A percentile compares a stretch with the other conserved stretches of the same genome.
These are phyloP conservation scores for Schizophyllum commune DNA, from an alignment of 1,284 basidiomycete species.

Conservation along the genomic window DNA sequence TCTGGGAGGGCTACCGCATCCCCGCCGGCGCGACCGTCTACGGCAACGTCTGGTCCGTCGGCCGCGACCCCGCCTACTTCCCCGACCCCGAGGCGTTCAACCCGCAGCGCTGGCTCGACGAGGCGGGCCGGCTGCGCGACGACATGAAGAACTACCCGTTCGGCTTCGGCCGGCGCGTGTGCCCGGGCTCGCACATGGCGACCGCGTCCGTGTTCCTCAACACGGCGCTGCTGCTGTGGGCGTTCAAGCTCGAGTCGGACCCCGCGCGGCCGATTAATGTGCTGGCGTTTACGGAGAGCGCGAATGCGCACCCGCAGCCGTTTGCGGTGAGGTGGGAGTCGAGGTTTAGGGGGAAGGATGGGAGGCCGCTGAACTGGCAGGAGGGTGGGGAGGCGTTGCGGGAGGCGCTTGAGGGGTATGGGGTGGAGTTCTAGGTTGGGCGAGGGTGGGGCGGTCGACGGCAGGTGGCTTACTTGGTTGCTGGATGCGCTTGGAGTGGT, in stretches of 20 bases:
- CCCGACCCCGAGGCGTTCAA: constrained; percentile 52
- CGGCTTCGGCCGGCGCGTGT: constrained; percentile 54
- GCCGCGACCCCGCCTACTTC: constrained; percentile 47
- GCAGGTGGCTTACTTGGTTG: no score
- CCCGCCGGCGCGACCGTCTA: not conserved
- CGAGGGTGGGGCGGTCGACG: no score
- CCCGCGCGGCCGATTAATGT: constrained; percentile 44
- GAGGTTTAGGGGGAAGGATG: constrained; percentile 13
- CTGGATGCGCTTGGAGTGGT: no score
- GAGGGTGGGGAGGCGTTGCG: not conserved
- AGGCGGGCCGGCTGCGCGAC: constrained; percentile 37
- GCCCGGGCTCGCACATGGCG: constrained; percentile 54
- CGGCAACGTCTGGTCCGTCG: constrained; percentile 33
- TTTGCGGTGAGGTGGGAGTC: constrained; percentile 47
- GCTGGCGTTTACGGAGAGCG: constrained; percentile 46
- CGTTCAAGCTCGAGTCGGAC: constrained; percentile 44
- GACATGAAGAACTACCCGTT: constrained; percentile 46
- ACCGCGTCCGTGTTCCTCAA: constrained; percentile 46
- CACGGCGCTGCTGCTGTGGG: constrained; percentile 51
- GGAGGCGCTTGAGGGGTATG: not conserved
- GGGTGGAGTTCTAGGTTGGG: not conserved
- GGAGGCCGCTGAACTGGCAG: constrained; percentile 8
- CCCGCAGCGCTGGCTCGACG: constrained; percentile 49
- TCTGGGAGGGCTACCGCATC: constrained; percentile 37
- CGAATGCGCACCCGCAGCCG: constrained; percentile 48